Percentiles rank a stretch among this genome's conserved stretches.
Evolutionary conservation across 1,139 yeast genomes (phyloP).

Genomic region (Saccharomycopsis hybrid): DNA sequence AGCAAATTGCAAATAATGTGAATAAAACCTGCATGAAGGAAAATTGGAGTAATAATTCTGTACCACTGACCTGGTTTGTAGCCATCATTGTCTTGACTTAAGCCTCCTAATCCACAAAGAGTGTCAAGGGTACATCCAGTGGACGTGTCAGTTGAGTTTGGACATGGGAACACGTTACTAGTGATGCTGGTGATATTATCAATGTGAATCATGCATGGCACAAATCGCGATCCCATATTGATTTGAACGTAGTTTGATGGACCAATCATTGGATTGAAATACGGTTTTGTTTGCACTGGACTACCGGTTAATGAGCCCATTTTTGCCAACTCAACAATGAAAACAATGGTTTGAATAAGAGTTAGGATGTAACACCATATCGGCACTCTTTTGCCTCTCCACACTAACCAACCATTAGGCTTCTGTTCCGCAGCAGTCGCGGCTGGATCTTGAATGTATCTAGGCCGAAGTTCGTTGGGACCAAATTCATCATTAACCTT

Average conservation of each 20-base stretch:
- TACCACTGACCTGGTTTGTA: constrained; percentile 61
- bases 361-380: constrained; percentile 33
- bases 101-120: constrained; percentile 57
- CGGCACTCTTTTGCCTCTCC: not conserved
- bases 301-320: constrained; percentile 60
- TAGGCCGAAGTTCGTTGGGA: constrained; percentile 18
- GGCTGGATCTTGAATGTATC: constrained; percentile 7
- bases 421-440: constrained; percentile 2
- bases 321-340: constrained; percentile 58
- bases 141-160: constrained; percentile 52
- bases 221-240: constrained; percentile 66
- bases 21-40: constrained; percentile 67
- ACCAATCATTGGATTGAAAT: constrained; percentile 74
- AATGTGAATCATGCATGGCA: constrained; percentile 63
- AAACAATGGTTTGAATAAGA: constrained; percentile 49
- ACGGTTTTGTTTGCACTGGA: constrained; percentile 64
- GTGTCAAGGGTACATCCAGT: constrained; percentile 53
- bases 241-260: constrained; percentile 66
- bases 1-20: constrained; percentile 62
- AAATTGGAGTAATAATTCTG: constrained; percentile 64
- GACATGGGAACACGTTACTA: constrained; percentile 53
- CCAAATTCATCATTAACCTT: constrained; percentile 19
- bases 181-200: constrained; percentile 45
- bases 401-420: not conserved
- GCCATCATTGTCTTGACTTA: constrained; percentile 27